These are phyloP conservation scores for Nannizzia gypsea DNA, from an alignment of 2,329 filamentous ascomycete species.

Conservation along the genomic window DNA sequence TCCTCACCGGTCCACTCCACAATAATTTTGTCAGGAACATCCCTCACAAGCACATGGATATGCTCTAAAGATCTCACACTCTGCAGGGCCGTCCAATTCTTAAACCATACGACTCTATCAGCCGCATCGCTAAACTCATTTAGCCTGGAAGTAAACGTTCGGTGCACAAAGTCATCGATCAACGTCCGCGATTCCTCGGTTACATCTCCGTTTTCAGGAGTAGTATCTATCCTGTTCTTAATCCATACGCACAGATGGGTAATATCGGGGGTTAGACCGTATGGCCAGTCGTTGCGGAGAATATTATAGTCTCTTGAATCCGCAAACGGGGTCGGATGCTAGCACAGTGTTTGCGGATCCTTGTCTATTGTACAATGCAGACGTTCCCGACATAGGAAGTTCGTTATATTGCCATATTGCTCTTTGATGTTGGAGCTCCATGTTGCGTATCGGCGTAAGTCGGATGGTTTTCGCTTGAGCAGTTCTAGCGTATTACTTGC, in stretches of 20 bases:
- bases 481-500: slow-evolving; percentile 43
- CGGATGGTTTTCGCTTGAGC: slow-evolving; percentile 48
- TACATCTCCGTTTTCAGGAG: slow-evolving; percentile 38
- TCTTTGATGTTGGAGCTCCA: slow-evolving; percentile 46
- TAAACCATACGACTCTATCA: slow-evolving; percentile 50
- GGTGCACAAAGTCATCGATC: slow-evolving; percentile 40
- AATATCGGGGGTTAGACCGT: slow-evolving; percentile 45
- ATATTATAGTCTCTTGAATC: slow-evolving; percentile 45
- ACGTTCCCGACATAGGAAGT: slow-evolving; percentile 45
- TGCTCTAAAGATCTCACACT: slow-evolving; percentile 49
- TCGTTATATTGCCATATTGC: slow-evolving; percentile 45
- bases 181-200: slow-evolving; percentile 38
- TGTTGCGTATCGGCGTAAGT: slow-evolving; percentile 47
- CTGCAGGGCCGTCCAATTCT: slow-evolving; percentile 51
- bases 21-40: slow-evolving; percentile 36
- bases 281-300: slow-evolving; percentile 53
- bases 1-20: slow-evolving; percentile 34
- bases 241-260: slow-evolving; percentile 48
- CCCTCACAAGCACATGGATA: slow-evolving; percentile 43
- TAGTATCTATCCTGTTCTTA: slow-evolving; percentile 39
- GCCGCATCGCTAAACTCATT: slow-evolving; percentile 22
- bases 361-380: slow-evolving; percentile 39
- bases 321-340: slow-evolving; percentile 42
- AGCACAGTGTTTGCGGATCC: slow-evolving; percentile 16
- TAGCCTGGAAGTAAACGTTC: slow-evolving; percentile 38